A percentile compares a stretch with the other conserved stretches of the same genome.
Evolutionary conservation across 208 protist genomes (phyloP).

Genomic region (Leishmania lainsoni): DNA sequence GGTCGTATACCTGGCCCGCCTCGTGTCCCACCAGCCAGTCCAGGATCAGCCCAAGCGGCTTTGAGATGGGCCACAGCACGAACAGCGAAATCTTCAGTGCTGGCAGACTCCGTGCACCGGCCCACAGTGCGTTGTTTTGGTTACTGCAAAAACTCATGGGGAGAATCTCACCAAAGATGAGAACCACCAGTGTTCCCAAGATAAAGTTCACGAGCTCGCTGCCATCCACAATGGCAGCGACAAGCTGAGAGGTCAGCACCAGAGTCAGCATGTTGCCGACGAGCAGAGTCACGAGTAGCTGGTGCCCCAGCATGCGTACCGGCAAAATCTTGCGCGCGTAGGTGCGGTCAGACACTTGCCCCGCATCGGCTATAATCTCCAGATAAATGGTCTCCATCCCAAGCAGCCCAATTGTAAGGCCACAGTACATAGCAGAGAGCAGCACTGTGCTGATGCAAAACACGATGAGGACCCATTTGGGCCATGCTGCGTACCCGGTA

Average conservation of each 20-base stretch:
- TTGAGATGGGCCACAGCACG: conserved; percentile 71
- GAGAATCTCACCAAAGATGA: conserved; percentile 81
- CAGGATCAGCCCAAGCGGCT: conserved; percentile 74
- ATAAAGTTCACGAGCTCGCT: conserved; percentile 76
- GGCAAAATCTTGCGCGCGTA: conserved; percentile 76
- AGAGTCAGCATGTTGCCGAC: conserved; percentile 86
- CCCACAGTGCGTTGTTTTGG: conserved; percentile 63
- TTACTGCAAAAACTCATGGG: conserved; percentile 85
- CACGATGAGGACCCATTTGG: conserved; percentile 43
- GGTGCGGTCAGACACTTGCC: conserved; percentile 60
- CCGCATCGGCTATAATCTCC: conserved; percentile 79
- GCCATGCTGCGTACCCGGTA: conserved; percentile 49
- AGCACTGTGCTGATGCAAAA: conserved; percentile 49
- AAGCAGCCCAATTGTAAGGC: conserved; percentile 81
- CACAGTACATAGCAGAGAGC: conserved; percentile 82
- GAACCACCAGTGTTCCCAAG: conserved; percentile 62
- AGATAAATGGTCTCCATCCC: conserved; percentile 79
- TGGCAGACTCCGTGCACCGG: conserved; percentile 54
- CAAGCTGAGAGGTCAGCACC: conserved; percentile 80
- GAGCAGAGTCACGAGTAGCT: conserved; percentile 69
- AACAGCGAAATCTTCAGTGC: conserved; percentile 66
- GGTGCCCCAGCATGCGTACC: conserved; percentile 71
- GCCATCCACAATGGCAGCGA: conserved; percentile 63
- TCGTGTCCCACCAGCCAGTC: conserved; percentile 76
- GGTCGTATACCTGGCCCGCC: conserved; percentile 77